These are phyloP conservation scores for Berberis vulgaris DNA, from an alignment of 164 flowering plant genomes.

Conservation along the genomic window DNA sequence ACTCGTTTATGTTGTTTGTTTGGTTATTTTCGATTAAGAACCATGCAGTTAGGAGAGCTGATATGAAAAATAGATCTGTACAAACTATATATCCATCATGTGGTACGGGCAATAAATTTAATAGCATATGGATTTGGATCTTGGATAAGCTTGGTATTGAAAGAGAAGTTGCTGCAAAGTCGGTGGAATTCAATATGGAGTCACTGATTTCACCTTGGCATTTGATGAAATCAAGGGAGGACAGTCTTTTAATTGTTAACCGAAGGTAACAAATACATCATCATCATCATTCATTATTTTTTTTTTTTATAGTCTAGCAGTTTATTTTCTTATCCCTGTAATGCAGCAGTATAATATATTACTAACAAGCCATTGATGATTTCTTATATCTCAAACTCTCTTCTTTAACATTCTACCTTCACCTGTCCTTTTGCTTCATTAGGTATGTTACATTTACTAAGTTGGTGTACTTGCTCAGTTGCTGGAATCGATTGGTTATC, in stretches of 20 bases:
- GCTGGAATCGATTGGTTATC: too few species aligned
- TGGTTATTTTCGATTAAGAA: conserved; percentile 44
- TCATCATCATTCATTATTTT: background rate
- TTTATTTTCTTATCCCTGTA: background rate
- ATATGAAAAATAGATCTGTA: conserved; percentile 55
- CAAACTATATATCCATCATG: conserved; percentile 59
- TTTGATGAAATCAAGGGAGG: conserved; percentile 40
- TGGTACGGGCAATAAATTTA: conserved; percentile 22
- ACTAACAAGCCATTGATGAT: background rate
- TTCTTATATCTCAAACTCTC: background rate
- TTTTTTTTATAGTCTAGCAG: background rate
- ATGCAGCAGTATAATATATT: background rate
- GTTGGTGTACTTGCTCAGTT: too few species aligned
- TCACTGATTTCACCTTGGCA: conserved; percentile 76
- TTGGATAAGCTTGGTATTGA: conserved; percentile 46
- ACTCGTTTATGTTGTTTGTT: background rate
- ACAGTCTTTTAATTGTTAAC: conserved; percentile 39
- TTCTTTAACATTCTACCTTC: too few species aligned
- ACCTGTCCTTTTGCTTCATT: too few species aligned
- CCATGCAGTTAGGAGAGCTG: conserved; percentile 88
- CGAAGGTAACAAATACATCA: conserved; percentile 46
- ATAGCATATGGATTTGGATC: conserved; percentile 66
- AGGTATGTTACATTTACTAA: too few species aligned
- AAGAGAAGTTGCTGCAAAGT: conserved; percentile 21
- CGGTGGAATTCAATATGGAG: conserved; percentile 32